Percentiles rank a stretch among this genome's conserved stretches.
These are phyloP conservation scores for Bondarzewia mesenterica DNA, from an alignment of 1,284 basidiomycete genomes.

Conservation along the genomic window DNA sequence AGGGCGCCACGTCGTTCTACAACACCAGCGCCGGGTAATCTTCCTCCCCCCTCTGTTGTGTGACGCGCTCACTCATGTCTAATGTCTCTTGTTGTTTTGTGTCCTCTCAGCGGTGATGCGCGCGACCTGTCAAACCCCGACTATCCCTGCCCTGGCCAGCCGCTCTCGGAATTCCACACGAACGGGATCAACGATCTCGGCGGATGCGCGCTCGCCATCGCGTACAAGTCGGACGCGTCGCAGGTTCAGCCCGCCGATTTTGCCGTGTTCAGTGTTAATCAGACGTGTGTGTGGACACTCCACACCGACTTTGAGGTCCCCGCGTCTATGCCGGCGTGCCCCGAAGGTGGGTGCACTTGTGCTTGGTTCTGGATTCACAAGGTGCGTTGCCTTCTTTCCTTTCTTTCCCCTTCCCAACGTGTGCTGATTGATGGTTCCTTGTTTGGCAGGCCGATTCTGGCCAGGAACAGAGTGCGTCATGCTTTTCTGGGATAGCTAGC, in stretches of 20 bases:
- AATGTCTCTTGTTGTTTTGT: too few relatives aligned
- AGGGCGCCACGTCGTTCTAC: conserved; percentile 46
- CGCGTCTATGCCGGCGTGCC: conserved; percentile 57
- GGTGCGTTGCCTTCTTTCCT: conserved; percentile 19
- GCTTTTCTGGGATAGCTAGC: too few relatives aligned
- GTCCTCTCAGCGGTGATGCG: conserved; percentile 37
- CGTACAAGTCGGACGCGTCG: conserved; percentile 53
- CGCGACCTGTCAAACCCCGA: conserved; percentile 32
- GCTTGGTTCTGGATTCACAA: conserved; percentile 71
- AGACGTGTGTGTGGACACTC: conserved; percentile 62
- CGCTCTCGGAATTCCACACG: conserved; percentile 42
- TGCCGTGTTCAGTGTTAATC: conserved; percentile 65
- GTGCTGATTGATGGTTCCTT: neutral
- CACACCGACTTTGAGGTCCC: conserved; percentile 63
- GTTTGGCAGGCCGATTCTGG: conserved; percentile 30
- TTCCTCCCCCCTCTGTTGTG: too few relatives aligned
- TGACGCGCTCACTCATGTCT: neutral
- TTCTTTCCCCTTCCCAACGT: neutral
- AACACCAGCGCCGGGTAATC: conserved; percentile 30
- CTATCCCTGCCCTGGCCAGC: conserved; percentile 40
- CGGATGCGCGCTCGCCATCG: conserved; percentile 64
- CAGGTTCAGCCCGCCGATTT: conserved; percentile 59
- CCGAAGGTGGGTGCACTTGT: conserved; percentile 56
- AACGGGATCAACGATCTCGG: conserved; percentile 42
- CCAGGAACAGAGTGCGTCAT: conserved; percentile 38